These are phyloP conservation scores for Phytopythium vexans DNA, from an alignment of 352 stramenopile genomes.

Conservation along the genomic window DNA sequence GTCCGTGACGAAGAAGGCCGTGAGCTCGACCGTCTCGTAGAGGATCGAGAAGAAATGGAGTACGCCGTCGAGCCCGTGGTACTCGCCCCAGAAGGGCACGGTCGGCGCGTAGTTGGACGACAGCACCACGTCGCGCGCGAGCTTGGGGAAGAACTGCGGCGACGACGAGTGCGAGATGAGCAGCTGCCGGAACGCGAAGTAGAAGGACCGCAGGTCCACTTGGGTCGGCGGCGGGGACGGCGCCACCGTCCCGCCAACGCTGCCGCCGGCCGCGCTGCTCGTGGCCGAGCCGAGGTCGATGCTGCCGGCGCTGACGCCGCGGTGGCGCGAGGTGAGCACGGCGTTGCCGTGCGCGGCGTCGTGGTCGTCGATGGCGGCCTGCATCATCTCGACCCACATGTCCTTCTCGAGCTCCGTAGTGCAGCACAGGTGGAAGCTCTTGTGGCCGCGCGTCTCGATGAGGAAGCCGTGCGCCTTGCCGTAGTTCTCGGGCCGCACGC, in stretches of 20 bases:
- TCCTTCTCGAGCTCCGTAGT: conserved; percentile 86
- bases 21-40: conserved; percentile 88
- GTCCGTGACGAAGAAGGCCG: conserved; percentile 86
- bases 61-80: conserved; percentile 83
- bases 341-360: conserved; percentile 6
- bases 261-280: conserved; percentile 20
- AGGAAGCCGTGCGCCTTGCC: conserved; percentile 87
- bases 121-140: conserved; percentile 79
- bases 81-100: conserved; percentile 87
- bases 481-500: conserved; percentile 83
- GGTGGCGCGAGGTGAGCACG: background rate
- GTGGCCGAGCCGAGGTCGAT: conserved; percentile 13
- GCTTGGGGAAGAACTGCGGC: conserved; percentile 86
- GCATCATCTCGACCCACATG: conserved; percentile 92
- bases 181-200: conserved; percentile 84
- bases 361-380: conserved; percentile 80
- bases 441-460: conserved; percentile 86
- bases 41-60: conserved; percentile 89
- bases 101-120: conserved; percentile 87
- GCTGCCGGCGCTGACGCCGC: conserved; percentile 2
- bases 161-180: conserved; percentile 88
- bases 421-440: conserved; percentile 87
- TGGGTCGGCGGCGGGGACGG: conserved; percentile 65
- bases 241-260: conserved; percentile 20
- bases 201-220: conserved; percentile 84